phyloP scores from a whole-genome alignment of 305 asterid species.

The Ajuga reptans region DNA sequence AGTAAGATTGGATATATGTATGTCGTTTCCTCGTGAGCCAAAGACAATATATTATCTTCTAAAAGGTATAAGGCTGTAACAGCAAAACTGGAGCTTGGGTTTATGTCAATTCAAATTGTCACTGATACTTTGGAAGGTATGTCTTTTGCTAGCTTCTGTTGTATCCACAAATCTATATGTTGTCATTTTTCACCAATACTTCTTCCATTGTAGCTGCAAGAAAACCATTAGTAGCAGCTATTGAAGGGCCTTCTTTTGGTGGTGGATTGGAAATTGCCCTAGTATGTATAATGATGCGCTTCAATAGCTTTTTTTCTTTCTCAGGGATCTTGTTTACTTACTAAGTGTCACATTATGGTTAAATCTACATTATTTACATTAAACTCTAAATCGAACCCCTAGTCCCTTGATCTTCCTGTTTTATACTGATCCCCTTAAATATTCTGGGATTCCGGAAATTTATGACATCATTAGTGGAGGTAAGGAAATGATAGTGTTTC shows the following conservation, averaged over 20 bases:
- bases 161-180: background rate
- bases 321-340: background rate
- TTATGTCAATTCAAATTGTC: constrained; percentile 35
- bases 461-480: background rate
- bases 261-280: constrained; percentile 63
- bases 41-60: background rate
- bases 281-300: constrained; percentile 28
- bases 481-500: background rate
- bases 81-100: constrained; percentile 42
- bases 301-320: background rate
- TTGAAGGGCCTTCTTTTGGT: constrained; percentile 58
- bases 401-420: background rate
- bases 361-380: background rate
- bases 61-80: constrained; percentile 22
- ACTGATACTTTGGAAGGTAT: constrained; percentile 46
- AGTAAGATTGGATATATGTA: constrained; percentile 31
- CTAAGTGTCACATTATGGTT: background rate
- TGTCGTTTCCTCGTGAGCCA: constrained; percentile 4
- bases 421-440: background rate
- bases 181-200: background rate
- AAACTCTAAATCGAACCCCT: background rate
- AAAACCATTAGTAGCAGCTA: constrained; percentile 63
- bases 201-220: constrained; percentile 35
- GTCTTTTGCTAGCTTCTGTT: constrained; percentile 2
- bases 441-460: background rate